A percentile compares a stretch with the other conserved stretches of the same genome.
phyloP scores from a whole-genome alignment of 2,329 filamentous ascomycete genomes.

The Cryphonectria naterciae region DNA sequence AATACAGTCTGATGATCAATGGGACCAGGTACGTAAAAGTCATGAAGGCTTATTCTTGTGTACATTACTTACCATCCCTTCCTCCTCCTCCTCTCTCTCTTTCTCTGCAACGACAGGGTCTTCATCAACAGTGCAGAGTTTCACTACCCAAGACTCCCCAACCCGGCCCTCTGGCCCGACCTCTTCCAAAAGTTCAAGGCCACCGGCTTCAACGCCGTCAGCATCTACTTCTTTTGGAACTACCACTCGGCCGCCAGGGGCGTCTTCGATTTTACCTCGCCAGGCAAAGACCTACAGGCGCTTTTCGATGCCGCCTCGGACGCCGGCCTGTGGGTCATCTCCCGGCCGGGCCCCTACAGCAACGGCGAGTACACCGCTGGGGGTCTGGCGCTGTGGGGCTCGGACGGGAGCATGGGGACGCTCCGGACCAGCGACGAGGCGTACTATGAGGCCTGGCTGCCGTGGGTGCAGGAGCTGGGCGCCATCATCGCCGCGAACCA shows the following conservation, averaged over 20 bases:
- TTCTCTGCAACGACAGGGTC: conserved; percentile 10
- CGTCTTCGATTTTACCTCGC: conserved; percentile 53
- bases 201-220: conserved; percentile 56
- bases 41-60: not conserved
- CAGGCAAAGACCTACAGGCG: conserved; percentile 55
- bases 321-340: conserved; percentile 55
- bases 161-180: conserved; percentile 57
- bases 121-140: conserved; percentile 50
- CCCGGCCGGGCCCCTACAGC: conserved; percentile 46
- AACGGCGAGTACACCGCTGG: conserved; percentile 53
- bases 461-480: conserved; percentile 52
- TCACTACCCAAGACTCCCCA: conserved; percentile 56
- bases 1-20: conserved; percentile 54
- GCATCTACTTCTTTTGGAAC: conserved; percentile 55
- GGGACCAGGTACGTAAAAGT: conserved; percentile 33
- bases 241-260: conserved; percentile 50
- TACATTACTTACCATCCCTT: no score
- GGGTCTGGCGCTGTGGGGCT: conserved; percentile 48
- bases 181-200: conserved; percentile 59
- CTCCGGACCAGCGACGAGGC: conserved; percentile 46
- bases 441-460: conserved; percentile 50
- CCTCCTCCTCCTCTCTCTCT: not conserved
- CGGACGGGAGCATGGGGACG: conserved; percentile 47
- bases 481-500: conserved; percentile 55
- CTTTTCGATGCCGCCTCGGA: conserved; percentile 55